phyloP scores from a whole-genome alignment of 2,329 filamentous ascomycete genomes.

The Gnomoniopsis smithogilvyi region DNA sequence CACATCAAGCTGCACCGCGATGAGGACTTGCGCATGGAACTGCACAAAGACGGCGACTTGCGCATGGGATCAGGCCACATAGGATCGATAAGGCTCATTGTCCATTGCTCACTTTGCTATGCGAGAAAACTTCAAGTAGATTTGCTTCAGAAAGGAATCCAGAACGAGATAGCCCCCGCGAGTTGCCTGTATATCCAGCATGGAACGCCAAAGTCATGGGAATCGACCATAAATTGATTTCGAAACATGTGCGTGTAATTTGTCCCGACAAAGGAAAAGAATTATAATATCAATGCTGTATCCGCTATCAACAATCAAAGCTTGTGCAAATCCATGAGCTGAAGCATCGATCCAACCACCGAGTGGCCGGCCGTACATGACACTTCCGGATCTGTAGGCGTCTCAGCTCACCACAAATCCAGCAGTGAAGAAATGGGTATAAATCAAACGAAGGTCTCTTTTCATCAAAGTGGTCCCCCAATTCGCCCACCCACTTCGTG shows the following conservation, averaged over 20 bases:
- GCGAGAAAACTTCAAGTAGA: background rate
- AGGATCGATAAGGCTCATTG: conserved; percentile 2
- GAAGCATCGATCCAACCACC: background rate
- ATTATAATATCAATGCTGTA: background rate
- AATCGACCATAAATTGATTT: background rate
- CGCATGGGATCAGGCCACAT: conserved; percentile 2
- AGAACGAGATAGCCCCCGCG: background rate
- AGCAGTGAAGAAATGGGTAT: conserved; percentile 8
- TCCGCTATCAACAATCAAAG: background rate
- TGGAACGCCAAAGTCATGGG: background rate
- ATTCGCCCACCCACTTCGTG: background rate
- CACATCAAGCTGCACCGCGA: conserved; percentile 14
- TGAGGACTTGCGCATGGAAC: conserved; percentile 5
- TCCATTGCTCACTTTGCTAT: conserved; percentile 7
- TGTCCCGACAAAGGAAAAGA: background rate
- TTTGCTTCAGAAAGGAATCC: background rate
- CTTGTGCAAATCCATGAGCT: background rate
- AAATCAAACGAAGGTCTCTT: conserved; percentile 9
- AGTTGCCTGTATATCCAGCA: background rate
- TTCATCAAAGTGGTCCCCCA: background rate
- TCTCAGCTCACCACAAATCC: background rate
- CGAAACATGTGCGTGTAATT: background rate
- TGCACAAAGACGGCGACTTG: background rate
- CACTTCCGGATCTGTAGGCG: background rate
- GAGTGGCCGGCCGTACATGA: background rate